Conservation (phyloP, 2,329 filamentous ascomycete genomes). For the Ilyonectria sp. region DNA sequence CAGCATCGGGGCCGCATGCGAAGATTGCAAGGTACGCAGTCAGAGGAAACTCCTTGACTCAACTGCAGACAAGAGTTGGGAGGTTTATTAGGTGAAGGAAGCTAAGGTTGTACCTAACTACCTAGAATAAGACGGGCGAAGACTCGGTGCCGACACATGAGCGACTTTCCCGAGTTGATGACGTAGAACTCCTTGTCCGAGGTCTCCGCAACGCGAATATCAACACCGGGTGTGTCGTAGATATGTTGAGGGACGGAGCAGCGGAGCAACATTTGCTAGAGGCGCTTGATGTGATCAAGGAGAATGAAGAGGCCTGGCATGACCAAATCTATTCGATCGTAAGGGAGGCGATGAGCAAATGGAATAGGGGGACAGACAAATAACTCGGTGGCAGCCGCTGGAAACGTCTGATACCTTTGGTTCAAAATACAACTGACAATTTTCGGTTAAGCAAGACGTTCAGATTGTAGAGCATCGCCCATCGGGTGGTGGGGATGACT, state of each 20-base stretch:
- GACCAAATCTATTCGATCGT: constrained; percentile 36
- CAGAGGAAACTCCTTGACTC: background rate
- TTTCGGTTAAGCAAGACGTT: too few relatives aligned
- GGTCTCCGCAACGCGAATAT: constrained; percentile 40
- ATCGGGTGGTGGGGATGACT: too few relatives aligned
- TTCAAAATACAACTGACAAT: background rate
- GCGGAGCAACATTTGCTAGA: constrained; percentile 37
- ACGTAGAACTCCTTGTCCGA: constrained; percentile 40
- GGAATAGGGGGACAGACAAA: constrained; percentile 22
- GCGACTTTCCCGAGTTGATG: constrained; percentile 41
- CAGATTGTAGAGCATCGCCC: too few relatives aligned
- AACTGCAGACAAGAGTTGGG: constrained; percentile 6
- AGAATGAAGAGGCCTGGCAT: constrained; percentile 39
- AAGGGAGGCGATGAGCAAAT: constrained; percentile 34
- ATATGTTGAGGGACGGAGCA: constrained; percentile 40
- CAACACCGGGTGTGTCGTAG: constrained; percentile 38
- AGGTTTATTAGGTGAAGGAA: background rate
- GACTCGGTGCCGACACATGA: constrained; percentile 43
- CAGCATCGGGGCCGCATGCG: constrained; percentile 38
- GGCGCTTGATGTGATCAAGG: constrained; percentile 39
- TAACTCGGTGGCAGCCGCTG: background rate
- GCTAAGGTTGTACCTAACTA: constrained; percentile 29
- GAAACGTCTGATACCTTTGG: background rate
- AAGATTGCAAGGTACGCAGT: constrained; percentile 41
- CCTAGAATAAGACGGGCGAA: constrained; percentile 35